Percentiles rank a stretch among this genome's conserved stretches.
phyloP scores from a whole-genome alignment of 2,329 filamentous ascomycete species.

The Fusarium liriodendri region DNA sequence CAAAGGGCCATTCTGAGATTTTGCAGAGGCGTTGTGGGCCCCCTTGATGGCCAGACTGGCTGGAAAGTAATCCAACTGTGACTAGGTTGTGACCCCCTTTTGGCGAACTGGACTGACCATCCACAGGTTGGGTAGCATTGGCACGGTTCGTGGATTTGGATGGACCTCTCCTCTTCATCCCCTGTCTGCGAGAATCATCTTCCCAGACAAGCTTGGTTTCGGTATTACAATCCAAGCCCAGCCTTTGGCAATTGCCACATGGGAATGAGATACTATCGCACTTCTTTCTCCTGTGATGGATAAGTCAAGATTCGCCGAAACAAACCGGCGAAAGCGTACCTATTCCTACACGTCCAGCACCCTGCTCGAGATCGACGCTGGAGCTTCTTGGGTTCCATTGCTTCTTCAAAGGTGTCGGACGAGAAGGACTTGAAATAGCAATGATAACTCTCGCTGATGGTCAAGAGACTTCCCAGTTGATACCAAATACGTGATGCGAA shows the following conservation, averaged over 20 bases:
- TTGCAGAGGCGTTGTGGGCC: not conserved
- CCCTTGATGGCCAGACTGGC: no score
- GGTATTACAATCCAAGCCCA: slow-evolving; percentile 15
- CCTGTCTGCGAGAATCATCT: slow-evolving; percentile 23
- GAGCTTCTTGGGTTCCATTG: not conserved
- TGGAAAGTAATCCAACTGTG: not conserved
- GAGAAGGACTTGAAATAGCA: not conserved
- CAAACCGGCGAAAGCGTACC: not conserved
- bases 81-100: not conserved
- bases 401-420: not conserved
- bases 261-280: slow-evolving; percentile 17
- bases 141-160: not conserved
- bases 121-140: not conserved
- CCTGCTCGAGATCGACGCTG: slow-evolving; percentile 6
- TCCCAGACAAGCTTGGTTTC: slow-evolving; percentile 30
- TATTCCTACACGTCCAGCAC: slow-evolving; percentile 16
- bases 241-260: slow-evolving; percentile 18
- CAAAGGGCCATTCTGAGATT: slow-evolving; percentile 25
- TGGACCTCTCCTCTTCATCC: slow-evolving; percentile 29
- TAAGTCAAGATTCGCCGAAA: not conserved
- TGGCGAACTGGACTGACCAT: not conserved
- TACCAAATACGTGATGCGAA: not conserved
- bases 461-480: not conserved
- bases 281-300: slow-evolving; percentile 9
- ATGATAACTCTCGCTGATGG: not conserved